phyloP scores from a whole-genome alignment of 805 yeast species.

The Cyberlindnera amylophila region DNA sequence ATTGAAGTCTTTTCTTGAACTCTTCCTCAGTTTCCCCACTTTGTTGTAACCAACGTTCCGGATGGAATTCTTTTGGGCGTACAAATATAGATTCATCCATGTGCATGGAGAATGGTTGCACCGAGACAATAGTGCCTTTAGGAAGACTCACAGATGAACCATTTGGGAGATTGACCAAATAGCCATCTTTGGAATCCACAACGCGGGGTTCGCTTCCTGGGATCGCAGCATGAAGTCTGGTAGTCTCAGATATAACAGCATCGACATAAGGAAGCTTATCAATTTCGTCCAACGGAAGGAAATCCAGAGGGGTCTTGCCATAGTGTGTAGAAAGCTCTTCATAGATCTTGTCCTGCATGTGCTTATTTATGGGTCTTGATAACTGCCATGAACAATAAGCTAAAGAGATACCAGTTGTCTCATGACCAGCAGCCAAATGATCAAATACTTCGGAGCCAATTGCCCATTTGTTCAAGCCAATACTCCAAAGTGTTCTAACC shows the following conservation, averaged over 20 bases:
- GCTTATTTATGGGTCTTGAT: slow-evolving; percentile 44
- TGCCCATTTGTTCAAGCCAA: slow-evolving; percentile 26
- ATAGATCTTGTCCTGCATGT: slow-evolving; percentile 44
- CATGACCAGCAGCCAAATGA: slow-evolving; percentile 75
- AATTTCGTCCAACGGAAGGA: slow-evolving; percentile 34
- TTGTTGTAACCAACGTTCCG: slow-evolving; percentile 57
- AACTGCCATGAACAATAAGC: slow-evolving; percentile 57
- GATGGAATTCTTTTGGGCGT: slow-evolving; percentile 48
- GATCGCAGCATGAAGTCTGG: slow-evolving; percentile 63
- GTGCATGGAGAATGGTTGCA: slow-evolving; percentile 66
- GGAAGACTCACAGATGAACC: slow-evolving; percentile 38
- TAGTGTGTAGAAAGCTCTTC: slow-evolving; percentile 40
- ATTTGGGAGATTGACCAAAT: slow-evolving; percentile 15
- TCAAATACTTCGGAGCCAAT: slow-evolving; percentile 53
- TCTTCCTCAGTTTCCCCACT: slow-evolving; percentile 33
- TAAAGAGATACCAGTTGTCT: slow-evolving; percentile 66
- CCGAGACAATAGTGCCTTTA: slow-evolving; percentile 50
- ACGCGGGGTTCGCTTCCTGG: slow-evolving; percentile 72
- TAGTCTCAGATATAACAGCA: slow-evolving; percentile 59
- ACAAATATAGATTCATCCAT: slow-evolving; percentile 43
- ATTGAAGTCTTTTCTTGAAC: slow-evolving; percentile 34
- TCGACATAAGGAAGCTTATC: slow-evolving; percentile 55
- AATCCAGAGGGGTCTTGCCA: slow-evolving; percentile 29
- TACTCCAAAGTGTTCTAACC: neutral
- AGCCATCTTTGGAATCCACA: slow-evolving; percentile 31